Conservation (phyloP, 192 early-diverging fungal genomes). For the Backusella parvicylindrica region DNA sequence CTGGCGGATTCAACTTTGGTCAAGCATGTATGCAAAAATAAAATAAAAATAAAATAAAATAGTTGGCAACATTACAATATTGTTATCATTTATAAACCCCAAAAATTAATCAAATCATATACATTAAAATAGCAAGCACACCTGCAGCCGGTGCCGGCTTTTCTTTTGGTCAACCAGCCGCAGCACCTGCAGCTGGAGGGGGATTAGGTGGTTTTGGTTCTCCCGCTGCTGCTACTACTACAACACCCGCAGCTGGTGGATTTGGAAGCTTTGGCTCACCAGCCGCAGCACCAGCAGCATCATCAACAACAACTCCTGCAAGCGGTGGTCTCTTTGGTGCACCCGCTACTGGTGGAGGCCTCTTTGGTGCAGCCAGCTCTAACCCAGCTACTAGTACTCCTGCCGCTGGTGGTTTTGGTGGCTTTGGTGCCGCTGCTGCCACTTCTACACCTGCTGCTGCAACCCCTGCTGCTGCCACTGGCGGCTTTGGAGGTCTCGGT, state of each 20-base stretch:
- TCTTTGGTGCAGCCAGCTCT: slow-evolving; percentile 16
- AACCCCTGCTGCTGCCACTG: slow-evolving; percentile 5
- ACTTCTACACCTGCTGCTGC: slow-evolving; percentile 19
- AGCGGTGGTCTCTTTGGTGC: slow-evolving; percentile 10
- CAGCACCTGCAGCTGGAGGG: slow-evolving; percentile 2
- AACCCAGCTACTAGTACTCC: slow-evolving; percentile 20
- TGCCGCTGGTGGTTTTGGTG: slow-evolving; percentile 19
- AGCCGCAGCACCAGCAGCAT: background rate
- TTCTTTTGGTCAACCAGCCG: slow-evolving; percentile 11
- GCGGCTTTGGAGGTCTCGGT: slow-evolving; percentile 16
- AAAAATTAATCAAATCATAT: background rate
- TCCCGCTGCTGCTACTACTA: background rate
- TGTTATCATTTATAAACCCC: background rate
- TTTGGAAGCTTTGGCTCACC: background rate
- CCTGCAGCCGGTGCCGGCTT: background rate
- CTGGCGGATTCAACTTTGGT: background rate
- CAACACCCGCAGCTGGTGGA: background rate
- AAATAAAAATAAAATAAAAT: too few species aligned
- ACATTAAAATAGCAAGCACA: background rate
- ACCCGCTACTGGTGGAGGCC: background rate
- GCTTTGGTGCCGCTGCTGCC: slow-evolving; percentile 17
- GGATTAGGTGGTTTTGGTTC: background rate
- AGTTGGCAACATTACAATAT: background rate
- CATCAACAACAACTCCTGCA: slow-evolving; percentile 1
- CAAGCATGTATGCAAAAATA: background rate